Evolutionary conservation across 2,329 filamentous ascomycete genomes (phyloP).

Genomic region (Penicillium sp.): DNA sequence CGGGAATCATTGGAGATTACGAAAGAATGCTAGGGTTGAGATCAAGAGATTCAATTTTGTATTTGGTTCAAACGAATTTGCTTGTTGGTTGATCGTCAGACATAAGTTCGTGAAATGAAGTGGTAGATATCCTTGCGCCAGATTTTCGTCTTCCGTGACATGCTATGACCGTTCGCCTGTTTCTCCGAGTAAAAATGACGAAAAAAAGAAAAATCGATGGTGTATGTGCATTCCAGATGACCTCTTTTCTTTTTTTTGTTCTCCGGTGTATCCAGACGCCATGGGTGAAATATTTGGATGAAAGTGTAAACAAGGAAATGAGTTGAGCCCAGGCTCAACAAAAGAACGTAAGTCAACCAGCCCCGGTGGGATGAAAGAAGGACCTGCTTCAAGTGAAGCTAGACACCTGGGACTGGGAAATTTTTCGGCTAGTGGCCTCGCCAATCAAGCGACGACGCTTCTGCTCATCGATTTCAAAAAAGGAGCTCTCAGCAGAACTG

Average conservation of each 20-base stretch:
- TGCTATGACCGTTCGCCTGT: slow-evolving; percentile 20
- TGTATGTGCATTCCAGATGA: slow-evolving; percentile 16
- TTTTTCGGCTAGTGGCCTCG: slow-evolving; percentile 50
- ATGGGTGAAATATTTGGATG: slow-evolving; percentile 1
- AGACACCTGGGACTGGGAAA: slow-evolving; percentile 28
- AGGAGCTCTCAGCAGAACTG: slow-evolving; percentile 40
- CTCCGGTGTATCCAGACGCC: slow-evolving; percentile 9
- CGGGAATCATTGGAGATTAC: no score
- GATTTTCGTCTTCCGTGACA: slow-evolving; percentile 11
- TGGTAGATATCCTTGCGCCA: slow-evolving; percentile 12
- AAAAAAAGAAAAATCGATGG: slow-evolving; percentile 1
- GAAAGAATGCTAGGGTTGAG: no score
- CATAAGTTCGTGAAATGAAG: slow-evolving; percentile 21
- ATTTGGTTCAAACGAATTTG: slow-evolving; percentile 9
- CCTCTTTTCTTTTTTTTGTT: slow-evolving; percentile 8
- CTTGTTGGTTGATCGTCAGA: slow-evolving; percentile 10
- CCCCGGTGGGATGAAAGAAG: slow-evolving; percentile 1
- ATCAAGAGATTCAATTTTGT: no score
- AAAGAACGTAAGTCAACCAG: slow-evolving; percentile 7
- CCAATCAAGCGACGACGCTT: slow-evolving; percentile 52
- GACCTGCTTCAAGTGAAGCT: slow-evolving; percentile 7
- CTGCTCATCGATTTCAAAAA: slow-evolving; percentile 56
- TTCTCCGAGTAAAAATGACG: slow-evolving; percentile 16
- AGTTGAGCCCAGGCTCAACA: slow-evolving; percentile 12
- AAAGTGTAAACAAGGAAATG: slow-evolving; percentile 6